Base-by-base conservation (phyloP, 2,329 filamentous ascomycete species). In the Fusarium chaquense region DNA sequence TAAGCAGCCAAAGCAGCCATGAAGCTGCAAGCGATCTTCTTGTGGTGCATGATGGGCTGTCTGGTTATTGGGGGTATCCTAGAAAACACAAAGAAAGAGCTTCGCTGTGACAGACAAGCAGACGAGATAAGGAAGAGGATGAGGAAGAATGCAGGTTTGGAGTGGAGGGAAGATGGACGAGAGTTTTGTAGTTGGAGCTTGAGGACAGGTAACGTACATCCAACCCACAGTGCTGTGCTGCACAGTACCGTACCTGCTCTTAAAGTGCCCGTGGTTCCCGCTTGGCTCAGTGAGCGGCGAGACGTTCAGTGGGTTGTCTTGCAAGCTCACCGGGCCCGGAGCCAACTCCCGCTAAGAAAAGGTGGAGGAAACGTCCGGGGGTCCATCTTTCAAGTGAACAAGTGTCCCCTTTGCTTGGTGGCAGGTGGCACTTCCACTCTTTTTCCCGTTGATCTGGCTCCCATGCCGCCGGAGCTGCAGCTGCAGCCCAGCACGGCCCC, bases 1-100 rank as follows among this genome's bases (percentile, higher is more conserved):
- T 85, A 81, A 72, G 85, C 85, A 65, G 86, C 85, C 64, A 84
- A 81, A 71, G 85, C 85, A 74, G 83, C 83, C 76, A 88, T 78
- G 75, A 88, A 82, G 83, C 85, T 83, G 73, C 83, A 81, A 75
- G 85, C 83, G 69, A 88, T 75, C 73, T 80, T 82, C 78, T 84
- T 84, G 75, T 82, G 80, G 70, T 82, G 82, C 85, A 87, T 87
- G 65, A 75, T 81, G 74, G 60, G 62, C 71, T 70, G 67, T 71
- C 67, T 62, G 54, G 54, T 58, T 30, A 30, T 30, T 61, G 41
- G 55, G 61, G 62, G 67, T 73, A 71, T 73, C 67, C 63, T 75
- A 69, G 65, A 71, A 70, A 70, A 71, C 58, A 70, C 58, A 63
- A 63, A 65, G 47, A 67, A 41, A 62, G 51, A 46, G 54, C 58